Percentiles rank a stretch among this genome's conserved stretches.
These are phyloP conservation scores for Cercis canadensis DNA, from an alignment of 306 rosid genomes.

Conservation along the genomic window DNA sequence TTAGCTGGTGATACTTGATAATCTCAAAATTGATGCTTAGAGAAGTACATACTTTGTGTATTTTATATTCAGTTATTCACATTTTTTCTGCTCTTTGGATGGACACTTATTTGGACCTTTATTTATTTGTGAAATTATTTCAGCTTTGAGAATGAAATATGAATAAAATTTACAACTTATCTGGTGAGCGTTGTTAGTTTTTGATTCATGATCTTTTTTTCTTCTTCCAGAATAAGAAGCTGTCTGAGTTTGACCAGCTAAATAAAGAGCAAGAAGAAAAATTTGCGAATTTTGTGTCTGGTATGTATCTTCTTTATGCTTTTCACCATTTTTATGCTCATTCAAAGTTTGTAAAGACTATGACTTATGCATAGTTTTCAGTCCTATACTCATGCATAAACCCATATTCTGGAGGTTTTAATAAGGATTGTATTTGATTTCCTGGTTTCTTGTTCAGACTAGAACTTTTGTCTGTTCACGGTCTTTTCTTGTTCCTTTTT, in stretches of 20 bases:
- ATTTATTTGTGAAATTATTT: neutral
- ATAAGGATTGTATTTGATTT: neutral
- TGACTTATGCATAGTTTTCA: neutral
- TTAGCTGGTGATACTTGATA: neutral
- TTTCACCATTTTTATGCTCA: neutral
- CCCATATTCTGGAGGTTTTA: neutral
- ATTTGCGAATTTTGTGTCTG: conserved; percentile 63
- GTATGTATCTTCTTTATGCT: conserved; percentile 47
- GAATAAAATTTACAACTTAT: too few relatives aligned
- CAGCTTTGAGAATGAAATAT: neutral
- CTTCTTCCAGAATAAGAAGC: conserved; percentile 58
- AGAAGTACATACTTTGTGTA: neutral
- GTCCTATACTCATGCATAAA: neutral
- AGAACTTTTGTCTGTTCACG: neutral
- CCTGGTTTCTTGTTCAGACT: neutral
- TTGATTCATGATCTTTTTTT: neutral
- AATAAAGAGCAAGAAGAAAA: conserved; percentile 75
- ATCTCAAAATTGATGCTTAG: neutral
- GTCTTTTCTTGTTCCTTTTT: too few relatives aligned
- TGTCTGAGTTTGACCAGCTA: conserved; percentile 58
- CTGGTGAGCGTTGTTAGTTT: too few relatives aligned
- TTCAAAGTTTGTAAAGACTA: conserved; percentile 1
- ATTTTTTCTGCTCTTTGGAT: conserved; percentile 1
- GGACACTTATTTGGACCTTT: neutral
- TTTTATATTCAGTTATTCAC: neutral